phyloP scores from a whole-genome alignment of 495 filamentous ascomycete species.

The Massariosphaeria phaeospora region DNA sequence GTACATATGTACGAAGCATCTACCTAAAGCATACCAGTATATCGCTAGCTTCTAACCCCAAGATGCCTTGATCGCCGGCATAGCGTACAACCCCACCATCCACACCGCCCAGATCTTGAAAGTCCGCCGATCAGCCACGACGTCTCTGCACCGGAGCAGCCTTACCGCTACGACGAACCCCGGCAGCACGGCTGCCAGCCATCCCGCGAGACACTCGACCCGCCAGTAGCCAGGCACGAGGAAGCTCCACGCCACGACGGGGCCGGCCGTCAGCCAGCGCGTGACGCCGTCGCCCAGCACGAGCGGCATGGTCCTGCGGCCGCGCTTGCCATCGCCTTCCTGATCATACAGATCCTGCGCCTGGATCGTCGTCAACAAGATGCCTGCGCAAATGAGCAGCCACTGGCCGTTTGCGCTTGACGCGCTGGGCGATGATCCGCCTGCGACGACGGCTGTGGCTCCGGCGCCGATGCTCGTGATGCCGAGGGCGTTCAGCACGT shows the following conservation, averaged over 20 bases:
- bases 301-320: slow-evolving; percentile 43
- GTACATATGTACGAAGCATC: too few relatives aligned
- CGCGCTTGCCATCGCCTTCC: slow-evolving; percentile 45
- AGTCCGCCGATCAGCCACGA: too few relatives aligned
- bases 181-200: too few relatives aligned
- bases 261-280: slow-evolving; percentile 41
- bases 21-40: too few relatives aligned
- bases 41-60: too few relatives aligned
- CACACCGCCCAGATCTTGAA: too few relatives aligned
- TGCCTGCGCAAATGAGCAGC: slow-evolving; percentile 43
- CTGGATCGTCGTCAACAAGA: slow-evolving; percentile 51
- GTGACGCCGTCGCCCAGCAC: slow-evolving; percentile 45
- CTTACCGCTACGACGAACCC: too few relatives aligned
- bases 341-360: slow-evolving; percentile 51
- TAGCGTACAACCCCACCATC: too few relatives aligned
- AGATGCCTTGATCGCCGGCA: too few relatives aligned
- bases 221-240: too few relatives aligned
- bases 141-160: too few relatives aligned
- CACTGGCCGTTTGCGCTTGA: slow-evolving; percentile 39
- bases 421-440: slow-evolving; percentile 2
- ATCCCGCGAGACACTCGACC: too few relatives aligned
- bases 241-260: slow-evolving; percentile 43
- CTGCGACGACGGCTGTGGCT: slow-evolving; percentile 4
- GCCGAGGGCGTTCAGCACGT: slow-evolving; percentile 46
- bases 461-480: slow-evolving; percentile 42